Percentiles rank a stretch among this genome's conserved stretches.
Evolutionary conservation across 331 rosid species (phyloP).

Genomic region (Acacia pycnantha): DNA sequence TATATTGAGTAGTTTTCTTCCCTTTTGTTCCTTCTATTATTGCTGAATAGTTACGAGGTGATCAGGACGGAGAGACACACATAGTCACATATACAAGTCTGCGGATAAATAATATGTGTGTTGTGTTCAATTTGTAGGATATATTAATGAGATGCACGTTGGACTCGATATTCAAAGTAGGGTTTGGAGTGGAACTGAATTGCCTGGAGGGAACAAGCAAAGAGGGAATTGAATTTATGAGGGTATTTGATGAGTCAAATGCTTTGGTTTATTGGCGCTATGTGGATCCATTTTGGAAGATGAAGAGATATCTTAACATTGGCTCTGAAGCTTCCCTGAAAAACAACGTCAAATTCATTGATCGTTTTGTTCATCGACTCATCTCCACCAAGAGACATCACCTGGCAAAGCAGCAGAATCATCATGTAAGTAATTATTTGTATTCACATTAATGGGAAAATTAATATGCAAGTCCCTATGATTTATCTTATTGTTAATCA

Average conservation of each 20-base stretch:
- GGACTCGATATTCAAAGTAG: constrained; percentile 57
- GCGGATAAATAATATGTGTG: not conserved
- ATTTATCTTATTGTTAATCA: no score
- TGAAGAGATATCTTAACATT: constrained; percentile 42
- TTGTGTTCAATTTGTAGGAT: constrained; percentile 25
- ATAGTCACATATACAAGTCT: no score
- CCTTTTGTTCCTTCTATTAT: no score
- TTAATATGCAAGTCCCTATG: no score
- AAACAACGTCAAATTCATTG: constrained; percentile 34
- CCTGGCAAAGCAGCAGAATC: not conserved
- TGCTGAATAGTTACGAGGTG: no score
- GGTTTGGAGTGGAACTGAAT: constrained; percentile 50
- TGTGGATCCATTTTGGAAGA: constrained; percentile 50
- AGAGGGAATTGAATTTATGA: constrained; percentile 39
- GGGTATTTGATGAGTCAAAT: constrained; percentile 52
- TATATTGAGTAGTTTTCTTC: no score
- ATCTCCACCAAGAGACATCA: constrained; percentile 11
- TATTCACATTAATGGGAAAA: no score
- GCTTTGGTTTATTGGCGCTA: constrained; percentile 45
- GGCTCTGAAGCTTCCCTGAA: constrained; percentile 48
- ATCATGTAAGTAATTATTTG: not conserved
- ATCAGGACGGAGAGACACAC: not conserved
- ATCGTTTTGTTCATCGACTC: constrained; percentile 38
- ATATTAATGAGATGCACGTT: constrained; percentile 48
- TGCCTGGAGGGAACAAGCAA: constrained; percentile 44